A percentile compares a stretch with the other conserved stretches of the same genome.
Conservation (phyloP, 257 asterid genomes). For the Solanum chiquidenum region DNA sequence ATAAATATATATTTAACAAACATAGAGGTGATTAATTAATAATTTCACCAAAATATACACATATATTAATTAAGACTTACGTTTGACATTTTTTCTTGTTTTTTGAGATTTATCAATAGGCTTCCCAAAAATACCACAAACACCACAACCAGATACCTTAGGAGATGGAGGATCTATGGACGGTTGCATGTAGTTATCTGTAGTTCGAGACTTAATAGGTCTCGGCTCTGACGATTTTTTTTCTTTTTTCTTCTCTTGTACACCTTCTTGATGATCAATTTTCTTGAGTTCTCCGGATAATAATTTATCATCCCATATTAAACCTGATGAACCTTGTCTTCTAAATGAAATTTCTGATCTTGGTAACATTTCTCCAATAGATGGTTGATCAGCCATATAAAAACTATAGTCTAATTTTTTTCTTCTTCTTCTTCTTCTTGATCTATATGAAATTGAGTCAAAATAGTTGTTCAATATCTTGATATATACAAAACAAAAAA, state of each 20-base stretch:
- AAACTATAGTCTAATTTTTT: background rate
- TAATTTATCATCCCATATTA: conserved; percentile 34
- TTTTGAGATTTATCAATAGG: conserved; percentile 9
- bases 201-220: background rate
- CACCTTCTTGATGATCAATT: background rate
- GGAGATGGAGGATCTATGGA: conserved; percentile 44
- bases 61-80: conserved; percentile 8
- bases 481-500: background rate
- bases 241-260: background rate
- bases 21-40: background rate
- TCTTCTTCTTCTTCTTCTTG: background rate
- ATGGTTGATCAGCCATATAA: background rate
- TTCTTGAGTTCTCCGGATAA: conserved; percentile 26
- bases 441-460: background rate
- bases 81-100: background rate
- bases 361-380: conserved; percentile 4
- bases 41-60: background rate
- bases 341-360: conserved; percentile 40
- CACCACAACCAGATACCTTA: conserved; percentile 29
- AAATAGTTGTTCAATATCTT: background rate
- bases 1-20: background rate
- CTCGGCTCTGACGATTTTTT: background rate
- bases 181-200: conserved; percentile 2
- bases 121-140: conserved; percentile 29
- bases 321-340: conserved; percentile 45